Conservation (phyloP, 306 rosid genomes). For the Corylus heterophylla region DNA sequence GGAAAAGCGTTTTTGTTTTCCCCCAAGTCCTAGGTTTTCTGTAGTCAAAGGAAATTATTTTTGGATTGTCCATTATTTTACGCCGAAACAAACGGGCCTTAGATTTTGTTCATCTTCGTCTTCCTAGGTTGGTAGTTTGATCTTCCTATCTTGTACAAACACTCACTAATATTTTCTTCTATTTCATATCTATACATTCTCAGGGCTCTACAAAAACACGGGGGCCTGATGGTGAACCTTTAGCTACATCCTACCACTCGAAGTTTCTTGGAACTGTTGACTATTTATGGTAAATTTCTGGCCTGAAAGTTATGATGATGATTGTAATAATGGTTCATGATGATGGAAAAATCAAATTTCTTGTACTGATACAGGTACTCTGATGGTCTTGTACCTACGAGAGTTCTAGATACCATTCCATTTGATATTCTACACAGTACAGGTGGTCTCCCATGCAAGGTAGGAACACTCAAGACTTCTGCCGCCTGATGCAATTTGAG, state of each 20-base stretch:
- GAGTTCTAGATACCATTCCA: slow-evolving; percentile 76
- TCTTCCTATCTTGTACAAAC: slow-evolving; percentile 5
- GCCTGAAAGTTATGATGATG: slow-evolving; percentile 6
- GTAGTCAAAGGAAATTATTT: too few species aligned
- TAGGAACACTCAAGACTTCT: slow-evolving; percentile 29
- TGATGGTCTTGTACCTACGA: slow-evolving; percentile 59
- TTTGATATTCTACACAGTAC: slow-evolving; percentile 54
- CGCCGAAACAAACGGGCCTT: too few species aligned
- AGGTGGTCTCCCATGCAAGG: slow-evolving; percentile 93
- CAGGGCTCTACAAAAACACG: slow-evolving; percentile 71
- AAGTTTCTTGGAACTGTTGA: slow-evolving; percentile 94
- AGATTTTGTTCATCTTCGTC: slow-evolving; percentile 2
- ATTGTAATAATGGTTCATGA: slow-evolving; percentile 18
- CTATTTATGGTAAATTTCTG: slow-evolving; percentile 73
- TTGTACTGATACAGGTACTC: slow-evolving; percentile 59
- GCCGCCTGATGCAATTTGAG: background rate
- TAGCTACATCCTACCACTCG: slow-evolving; percentile 86
- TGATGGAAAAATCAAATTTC: slow-evolving; percentile 14
- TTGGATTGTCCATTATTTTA: too few species aligned
- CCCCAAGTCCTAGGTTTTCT: too few species aligned
- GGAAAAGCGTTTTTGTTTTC: too few species aligned
- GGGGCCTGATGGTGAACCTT: slow-evolving; percentile 68
- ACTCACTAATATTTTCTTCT: background rate
- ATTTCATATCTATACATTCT: slow-evolving; percentile 19
- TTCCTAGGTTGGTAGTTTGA: background rate